Evolutionary conservation across 768 basidiomycete species (phyloP).

Genomic region (Suillus plorans): DNA sequence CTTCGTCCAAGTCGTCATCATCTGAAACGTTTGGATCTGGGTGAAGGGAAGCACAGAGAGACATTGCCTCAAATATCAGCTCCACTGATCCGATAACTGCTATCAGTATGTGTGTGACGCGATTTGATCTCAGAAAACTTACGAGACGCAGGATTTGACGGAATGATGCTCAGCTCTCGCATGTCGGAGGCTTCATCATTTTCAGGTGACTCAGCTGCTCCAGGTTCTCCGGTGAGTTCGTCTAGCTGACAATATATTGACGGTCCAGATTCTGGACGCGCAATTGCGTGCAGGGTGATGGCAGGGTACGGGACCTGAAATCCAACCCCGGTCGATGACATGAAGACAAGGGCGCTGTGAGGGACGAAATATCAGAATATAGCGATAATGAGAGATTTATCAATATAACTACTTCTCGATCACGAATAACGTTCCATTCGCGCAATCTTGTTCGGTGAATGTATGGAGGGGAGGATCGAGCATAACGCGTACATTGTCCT

Average conservation of each 20-base stretch:
- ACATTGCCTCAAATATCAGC: slow-evolving; percentile 82
- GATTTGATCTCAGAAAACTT: slow-evolving; percentile 30
- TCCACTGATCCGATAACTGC: slow-evolving; percentile 54
- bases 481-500: slow-evolving; percentile 65
- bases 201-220: slow-evolving; percentile 34
- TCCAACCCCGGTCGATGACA: slow-evolving; percentile 66
- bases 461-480: slow-evolving; percentile 70
- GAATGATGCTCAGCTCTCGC: slow-evolving; percentile 80
- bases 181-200: slow-evolving; percentile 51
- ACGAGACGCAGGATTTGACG: slow-evolving; percentile 59
- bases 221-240: slow-evolving; percentile 43
- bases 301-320: slow-evolving; percentile 86
- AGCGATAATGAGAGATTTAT: slow-evolving; percentile 1
- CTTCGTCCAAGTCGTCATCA: slow-evolving; percentile 51
- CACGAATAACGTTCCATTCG: slow-evolving; percentile 74
- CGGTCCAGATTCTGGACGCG: slow-evolving; percentile 62
- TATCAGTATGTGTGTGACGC: slow-evolving; percentile 5
- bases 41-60: slow-evolving; percentile 80
- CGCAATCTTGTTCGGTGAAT: slow-evolving; percentile 50
- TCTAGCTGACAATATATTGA: slow-evolving; percentile 95
- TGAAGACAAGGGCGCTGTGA: slow-evolving; percentile 72
- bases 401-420: slow-evolving; percentile 69
- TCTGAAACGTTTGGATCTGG: slow-evolving; percentile 55
- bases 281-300: slow-evolving; percentile 92
- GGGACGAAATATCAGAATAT: slow-evolving; percentile 1